Percentiles rank a stretch among this genome's conserved stretches.
phyloP scores from a whole-genome alignment of 2,329 filamentous ascomycete genomes.

The Ceratocystis ficicola region DNA sequence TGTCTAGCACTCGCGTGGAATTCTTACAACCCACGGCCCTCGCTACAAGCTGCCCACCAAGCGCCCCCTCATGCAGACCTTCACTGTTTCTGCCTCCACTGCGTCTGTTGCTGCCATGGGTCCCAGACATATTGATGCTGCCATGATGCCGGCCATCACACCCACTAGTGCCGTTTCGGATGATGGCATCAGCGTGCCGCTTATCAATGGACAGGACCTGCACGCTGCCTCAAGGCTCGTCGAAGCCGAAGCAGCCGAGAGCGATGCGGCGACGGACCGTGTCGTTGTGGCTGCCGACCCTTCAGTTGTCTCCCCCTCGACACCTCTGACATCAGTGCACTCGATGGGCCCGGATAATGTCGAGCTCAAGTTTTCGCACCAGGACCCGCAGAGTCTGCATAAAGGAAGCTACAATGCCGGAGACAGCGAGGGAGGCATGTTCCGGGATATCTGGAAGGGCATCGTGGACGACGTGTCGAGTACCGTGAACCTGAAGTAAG shows the following conservation, averaged over 20 bases:
- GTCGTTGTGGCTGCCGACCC: constrained; percentile 47
- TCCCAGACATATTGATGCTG: constrained; percentile 38
- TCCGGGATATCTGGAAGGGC: constrained; percentile 45
- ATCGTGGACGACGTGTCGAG: constrained; percentile 39
- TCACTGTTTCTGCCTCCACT: constrained; percentile 40
- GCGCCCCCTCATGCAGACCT: constrained; percentile 51
- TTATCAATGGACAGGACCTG: constrained; percentile 48
- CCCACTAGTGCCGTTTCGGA: constrained; percentile 33
- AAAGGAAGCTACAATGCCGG: constrained; percentile 24
- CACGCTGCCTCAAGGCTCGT: constrained; percentile 35
- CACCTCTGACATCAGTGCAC: constrained; percentile 46
- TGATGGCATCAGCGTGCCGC: constrained; percentile 34
- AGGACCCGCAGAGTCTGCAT: constrained; percentile 26
- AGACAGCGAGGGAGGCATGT: constrained; percentile 33
- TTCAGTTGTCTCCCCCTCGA: constrained; percentile 38
- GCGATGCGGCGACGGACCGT: constrained; percentile 35
- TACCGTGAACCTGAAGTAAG: constrained; percentile 12
- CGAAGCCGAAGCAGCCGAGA: constrained; percentile 27
- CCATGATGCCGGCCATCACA: constrained; percentile 38
- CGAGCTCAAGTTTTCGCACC: constrained; percentile 42
- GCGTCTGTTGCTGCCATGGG: constrained; percentile 29
- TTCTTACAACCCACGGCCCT: constrained; percentile 39
- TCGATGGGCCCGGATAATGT: constrained; percentile 45
- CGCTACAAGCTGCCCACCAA: constrained; percentile 30
- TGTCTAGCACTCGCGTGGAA: constrained; percentile 30